Evolutionary conservation across 106 monocot genomes (phyloP).

Genomic region (Platanthera guangdongensis): DNA sequence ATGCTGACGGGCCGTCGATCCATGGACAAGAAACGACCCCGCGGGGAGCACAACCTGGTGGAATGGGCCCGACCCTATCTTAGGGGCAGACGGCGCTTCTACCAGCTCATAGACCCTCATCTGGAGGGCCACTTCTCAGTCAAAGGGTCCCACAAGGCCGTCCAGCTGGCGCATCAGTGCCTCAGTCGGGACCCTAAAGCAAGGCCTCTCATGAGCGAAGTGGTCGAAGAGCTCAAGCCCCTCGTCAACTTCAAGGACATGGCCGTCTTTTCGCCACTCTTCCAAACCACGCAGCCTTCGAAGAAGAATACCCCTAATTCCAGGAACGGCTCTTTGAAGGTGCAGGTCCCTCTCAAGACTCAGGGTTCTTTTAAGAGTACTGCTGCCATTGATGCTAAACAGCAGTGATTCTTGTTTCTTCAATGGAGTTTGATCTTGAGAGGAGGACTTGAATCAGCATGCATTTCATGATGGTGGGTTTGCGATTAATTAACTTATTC

Average conservation of each 20-base stretch:
- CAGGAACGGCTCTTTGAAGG: constrained; percentile 18
- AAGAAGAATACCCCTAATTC: constrained; percentile 17
- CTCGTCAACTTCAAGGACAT: constrained; percentile 43
- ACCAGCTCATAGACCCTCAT: constrained; percentile 22
- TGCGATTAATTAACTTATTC: too few relatives aligned
- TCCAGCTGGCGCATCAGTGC: constrained; percentile 31
- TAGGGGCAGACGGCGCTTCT: constrained; percentile 16
- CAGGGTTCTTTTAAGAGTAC: constrained; percentile 32
- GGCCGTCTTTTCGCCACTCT: constrained; percentile 30
- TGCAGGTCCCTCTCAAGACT: constrained; percentile 7
- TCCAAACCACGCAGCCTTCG: constrained; percentile 26
- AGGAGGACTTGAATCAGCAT: not conserved
- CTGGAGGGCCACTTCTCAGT: constrained; percentile 24
- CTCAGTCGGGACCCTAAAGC: constrained; percentile 36
- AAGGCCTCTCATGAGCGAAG: constrained; percentile 41
- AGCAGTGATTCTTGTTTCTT: constrained; percentile 3
- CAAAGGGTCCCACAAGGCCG: constrained; percentile 35
- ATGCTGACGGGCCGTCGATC: constrained; percentile 23
- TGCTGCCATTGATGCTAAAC: not conserved
- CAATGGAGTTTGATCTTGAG: not conserved
- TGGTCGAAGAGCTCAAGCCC: constrained; percentile 33
- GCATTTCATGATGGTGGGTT: too few relatives aligned
- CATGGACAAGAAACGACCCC: constrained; percentile 25
- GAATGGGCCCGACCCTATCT: constrained; percentile 27
- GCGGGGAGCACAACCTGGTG: constrained; percentile 21